Conservation (phyloP, 495 filamentous ascomycete species). For the Xylaria telfairii region DNA sequence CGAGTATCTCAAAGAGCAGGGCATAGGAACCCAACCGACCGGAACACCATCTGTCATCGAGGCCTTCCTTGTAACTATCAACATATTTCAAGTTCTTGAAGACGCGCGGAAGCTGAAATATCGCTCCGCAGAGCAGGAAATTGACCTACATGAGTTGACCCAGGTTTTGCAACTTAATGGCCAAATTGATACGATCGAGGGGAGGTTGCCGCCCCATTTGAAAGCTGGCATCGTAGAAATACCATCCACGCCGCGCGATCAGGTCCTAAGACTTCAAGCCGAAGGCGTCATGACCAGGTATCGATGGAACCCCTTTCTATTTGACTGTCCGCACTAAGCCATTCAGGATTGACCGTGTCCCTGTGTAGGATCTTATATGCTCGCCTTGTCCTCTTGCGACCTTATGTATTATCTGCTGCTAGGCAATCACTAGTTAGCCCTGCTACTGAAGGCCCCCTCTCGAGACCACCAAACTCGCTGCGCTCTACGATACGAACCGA, state of each 20-base stretch:
- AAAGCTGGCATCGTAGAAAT: background rate
- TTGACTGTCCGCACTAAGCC: background rate
- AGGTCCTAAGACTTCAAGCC: constrained; percentile 7
- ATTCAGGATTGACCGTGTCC: background rate
- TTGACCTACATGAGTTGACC: background rate
- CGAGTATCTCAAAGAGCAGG: background rate
- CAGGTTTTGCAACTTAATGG: background rate
- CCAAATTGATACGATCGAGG: background rate
- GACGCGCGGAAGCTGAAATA: background rate
- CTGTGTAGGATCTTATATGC: background rate
- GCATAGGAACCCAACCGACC: background rate
- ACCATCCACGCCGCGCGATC: background rate
- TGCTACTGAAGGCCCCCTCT: background rate
- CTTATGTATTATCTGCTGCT: background rate
- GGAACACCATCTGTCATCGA: background rate
- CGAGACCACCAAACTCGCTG: background rate
- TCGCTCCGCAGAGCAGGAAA: background rate
- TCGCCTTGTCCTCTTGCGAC: background rate
- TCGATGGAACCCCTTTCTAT: background rate
- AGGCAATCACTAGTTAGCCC: background rate
- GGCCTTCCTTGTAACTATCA: background rate
- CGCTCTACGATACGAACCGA: background rate
- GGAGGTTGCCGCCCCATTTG: background rate
- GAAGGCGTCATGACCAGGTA: background rate
- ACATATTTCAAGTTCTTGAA: background rate